Conservation (phyloP, 345 rosid species). For the Noccaea caerulescens region DNA sequence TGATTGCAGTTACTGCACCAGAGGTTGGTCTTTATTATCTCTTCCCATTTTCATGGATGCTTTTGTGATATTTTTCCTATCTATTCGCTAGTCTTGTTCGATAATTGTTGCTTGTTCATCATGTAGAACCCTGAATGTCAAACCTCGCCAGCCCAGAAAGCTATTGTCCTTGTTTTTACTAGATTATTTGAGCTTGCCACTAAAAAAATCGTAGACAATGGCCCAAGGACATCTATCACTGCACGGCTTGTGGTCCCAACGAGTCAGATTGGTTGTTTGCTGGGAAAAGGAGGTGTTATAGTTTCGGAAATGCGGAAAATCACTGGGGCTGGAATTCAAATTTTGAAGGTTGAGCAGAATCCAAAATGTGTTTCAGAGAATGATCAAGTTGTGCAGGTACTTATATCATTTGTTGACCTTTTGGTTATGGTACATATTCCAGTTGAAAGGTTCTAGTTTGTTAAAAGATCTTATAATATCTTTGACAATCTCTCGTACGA, state of each 20-base stretch:
- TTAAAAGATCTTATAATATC: constrained; percentile 6
- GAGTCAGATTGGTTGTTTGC: constrained; percentile 77
- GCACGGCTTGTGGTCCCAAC: constrained; percentile 83
- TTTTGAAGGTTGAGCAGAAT: constrained; percentile 58
- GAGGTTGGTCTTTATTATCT: constrained; percentile 58
- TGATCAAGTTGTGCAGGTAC: constrained; percentile 90
- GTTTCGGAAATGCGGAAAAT: constrained; percentile 77
- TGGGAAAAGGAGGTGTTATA: constrained; percentile 80
- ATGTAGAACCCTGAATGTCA: constrained; percentile 65
- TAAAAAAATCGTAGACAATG: constrained; percentile 57
- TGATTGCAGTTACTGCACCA: constrained; percentile 70
- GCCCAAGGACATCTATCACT: constrained; percentile 49
- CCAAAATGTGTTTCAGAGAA: constrained; percentile 68
- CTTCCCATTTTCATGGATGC: constrained; percentile 27
- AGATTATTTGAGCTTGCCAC: constrained; percentile 65
- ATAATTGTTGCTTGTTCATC: constrained; percentile 42
- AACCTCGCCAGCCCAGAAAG: constrained; percentile 79
- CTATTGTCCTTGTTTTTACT: constrained; percentile 69
- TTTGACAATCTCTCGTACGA: constrained; percentile 29
- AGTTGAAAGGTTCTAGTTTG: constrained; percentile 7
- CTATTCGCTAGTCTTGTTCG: constrained; percentile 19
- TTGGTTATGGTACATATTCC: constrained; percentile 14
- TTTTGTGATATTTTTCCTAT: constrained; percentile 16
- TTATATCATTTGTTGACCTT: constrained; percentile 13
- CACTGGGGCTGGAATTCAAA: constrained; percentile 63